A percentile compares a stretch with the other conserved stretches of the same genome.
Conservation (phyloP, 108 stramenopile species). For the Schizochytrium sp. region DNA sequence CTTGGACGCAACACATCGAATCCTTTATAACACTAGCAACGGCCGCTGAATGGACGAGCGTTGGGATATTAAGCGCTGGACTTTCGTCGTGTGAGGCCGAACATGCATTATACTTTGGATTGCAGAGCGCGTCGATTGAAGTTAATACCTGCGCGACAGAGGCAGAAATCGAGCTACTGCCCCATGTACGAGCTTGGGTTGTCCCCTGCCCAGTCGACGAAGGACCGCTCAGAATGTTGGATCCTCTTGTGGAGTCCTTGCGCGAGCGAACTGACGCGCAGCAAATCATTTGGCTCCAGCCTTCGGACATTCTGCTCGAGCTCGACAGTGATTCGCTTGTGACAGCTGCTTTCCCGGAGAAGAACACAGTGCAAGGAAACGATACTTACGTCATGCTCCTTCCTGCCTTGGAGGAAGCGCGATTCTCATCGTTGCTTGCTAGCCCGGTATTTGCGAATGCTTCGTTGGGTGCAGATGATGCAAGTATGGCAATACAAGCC, state of each 20-base stretch:
- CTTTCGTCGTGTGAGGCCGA: no score
- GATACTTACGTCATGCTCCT: neutral
- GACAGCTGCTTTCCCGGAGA: no score
- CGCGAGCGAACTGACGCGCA: neutral
- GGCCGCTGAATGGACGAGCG: neutral
- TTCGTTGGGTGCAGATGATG: no score
- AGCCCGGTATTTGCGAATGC: no score
- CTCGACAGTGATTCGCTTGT: neutral
- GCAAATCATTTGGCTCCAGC: neutral
- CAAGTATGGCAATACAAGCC: no score
- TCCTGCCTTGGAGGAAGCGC: neutral
- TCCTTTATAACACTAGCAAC: neutral
- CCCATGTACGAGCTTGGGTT: neutral
- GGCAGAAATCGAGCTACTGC: no score
- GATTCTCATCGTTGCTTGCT: no score
- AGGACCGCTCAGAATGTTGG: neutral
- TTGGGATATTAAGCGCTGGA: neutral
- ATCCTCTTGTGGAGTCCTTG: neutral
- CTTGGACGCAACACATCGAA: neutral
- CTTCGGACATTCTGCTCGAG: neutral
- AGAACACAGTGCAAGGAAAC: neutral
- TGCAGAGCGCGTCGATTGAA: no score
- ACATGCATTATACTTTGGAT: no score
- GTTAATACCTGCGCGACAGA: no score
- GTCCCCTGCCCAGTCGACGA: neutral